A percentile compares a stretch with the other conserved stretches of the same genome.
Evolutionary conservation across 139 green algal genomes (phyloP).

Genomic region (Pleodorina starrii): DNA sequence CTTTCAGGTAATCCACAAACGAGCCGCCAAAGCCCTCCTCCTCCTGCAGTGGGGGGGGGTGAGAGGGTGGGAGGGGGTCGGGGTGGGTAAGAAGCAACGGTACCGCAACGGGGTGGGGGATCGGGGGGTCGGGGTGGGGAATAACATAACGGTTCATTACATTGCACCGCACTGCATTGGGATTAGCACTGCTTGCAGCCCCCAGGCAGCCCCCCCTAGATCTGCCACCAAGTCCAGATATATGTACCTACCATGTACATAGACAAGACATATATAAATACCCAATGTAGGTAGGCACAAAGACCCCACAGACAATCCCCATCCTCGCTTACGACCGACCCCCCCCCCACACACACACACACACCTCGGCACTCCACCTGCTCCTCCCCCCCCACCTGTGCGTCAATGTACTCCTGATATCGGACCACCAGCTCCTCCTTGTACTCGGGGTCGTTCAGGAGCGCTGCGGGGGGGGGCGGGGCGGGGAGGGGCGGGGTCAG

Average conservation of each 20-base stretch:
- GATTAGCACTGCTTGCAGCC: no score
- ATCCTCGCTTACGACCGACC: background rate
- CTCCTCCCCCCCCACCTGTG: background rate
- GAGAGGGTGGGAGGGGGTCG: background rate
- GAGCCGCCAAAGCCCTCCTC: constrained; percentile 63
- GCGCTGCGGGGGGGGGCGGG: background rate
- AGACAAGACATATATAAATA: no score
- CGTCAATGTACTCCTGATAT: constrained; percentile 61
- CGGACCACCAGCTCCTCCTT: constrained; percentile 59
- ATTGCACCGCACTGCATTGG: no score
- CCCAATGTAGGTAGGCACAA: background rate
- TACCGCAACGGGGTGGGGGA: no score
- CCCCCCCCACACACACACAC: background rate
- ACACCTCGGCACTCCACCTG: no score
- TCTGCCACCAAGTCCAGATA: no score
- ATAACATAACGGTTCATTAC: no score
- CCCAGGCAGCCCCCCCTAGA: no score
- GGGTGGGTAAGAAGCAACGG: background rate
- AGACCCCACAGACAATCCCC: background rate
- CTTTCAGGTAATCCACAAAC: constrained; percentile 69
- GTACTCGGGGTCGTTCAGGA: constrained; percentile 22
- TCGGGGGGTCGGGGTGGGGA: no score
- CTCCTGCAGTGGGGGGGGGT: constrained; percentile 49
- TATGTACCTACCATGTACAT: no score
- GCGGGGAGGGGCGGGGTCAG: background rate